phyloP scores from a whole-genome alignment of 139 green algal genomes.

The Tetraselmis striata region DNA sequence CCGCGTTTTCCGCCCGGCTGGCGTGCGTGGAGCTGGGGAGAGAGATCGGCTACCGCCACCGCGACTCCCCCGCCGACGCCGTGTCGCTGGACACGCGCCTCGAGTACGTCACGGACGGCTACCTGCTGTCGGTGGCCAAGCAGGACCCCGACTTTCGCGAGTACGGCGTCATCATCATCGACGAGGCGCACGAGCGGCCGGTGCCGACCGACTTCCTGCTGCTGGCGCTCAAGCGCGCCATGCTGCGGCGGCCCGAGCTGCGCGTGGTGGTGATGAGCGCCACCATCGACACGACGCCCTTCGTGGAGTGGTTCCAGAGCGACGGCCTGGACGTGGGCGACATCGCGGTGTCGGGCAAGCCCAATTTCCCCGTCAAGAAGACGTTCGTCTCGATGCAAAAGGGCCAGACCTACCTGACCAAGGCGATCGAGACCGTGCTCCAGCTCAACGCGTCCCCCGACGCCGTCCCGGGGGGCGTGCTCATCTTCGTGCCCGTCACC shows the following conservation, averaged over 20 bases:
- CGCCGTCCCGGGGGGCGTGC: no score
- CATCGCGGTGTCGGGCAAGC: not conserved
- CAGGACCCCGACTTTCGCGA: not conserved
- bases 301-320: not conserved
- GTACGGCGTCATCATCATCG: constrained; percentile 15
- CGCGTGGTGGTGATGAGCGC: constrained; percentile 16
- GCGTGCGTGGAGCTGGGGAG: not conserved
- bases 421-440: no score
- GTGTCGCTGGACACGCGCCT: not conserved
- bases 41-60: constrained; percentile 18
- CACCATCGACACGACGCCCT: not conserved
- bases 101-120: constrained; percentile 24
- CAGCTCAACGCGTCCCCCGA: no score
- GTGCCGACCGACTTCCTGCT: no score
- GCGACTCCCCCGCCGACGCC: not conserved
- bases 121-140: not conserved
- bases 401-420: no score
- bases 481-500: constrained; percentile 8
- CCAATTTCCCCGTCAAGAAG: no score
- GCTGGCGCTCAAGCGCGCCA: no score
- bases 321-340: not conserved
- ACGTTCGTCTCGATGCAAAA: no score
- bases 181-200: constrained; percentile 26
- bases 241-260: no score
- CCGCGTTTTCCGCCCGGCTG: not conserved